Percentiles rank a stretch among this genome's conserved stretches.
phyloP scores from a whole-genome alignment of 2,329 filamentous ascomycete species.

The Lasiodiplodia sp. region DNA sequence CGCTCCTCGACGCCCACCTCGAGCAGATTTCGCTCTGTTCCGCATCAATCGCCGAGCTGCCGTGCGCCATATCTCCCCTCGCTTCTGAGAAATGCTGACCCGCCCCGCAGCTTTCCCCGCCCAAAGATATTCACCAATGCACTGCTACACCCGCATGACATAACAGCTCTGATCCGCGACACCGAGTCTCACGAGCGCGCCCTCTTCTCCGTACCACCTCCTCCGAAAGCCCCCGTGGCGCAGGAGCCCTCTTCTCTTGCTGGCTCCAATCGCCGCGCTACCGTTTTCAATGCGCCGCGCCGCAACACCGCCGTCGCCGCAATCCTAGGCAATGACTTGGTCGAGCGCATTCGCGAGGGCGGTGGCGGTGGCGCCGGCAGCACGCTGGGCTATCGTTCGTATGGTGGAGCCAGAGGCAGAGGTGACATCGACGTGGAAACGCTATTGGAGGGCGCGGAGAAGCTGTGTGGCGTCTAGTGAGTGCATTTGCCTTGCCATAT shows the following conservation, averaged over 20 bases:
- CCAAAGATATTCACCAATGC: slow-evolving; percentile 98
- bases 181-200: slow-evolving; percentile 94
- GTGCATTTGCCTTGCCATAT: slow-evolving; percentile 37
- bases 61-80: slow-evolving; percentile 40
- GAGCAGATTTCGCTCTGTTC: slow-evolving; percentile 60
- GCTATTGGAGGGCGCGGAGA: slow-evolving; percentile 84
- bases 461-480: slow-evolving; percentile 84
- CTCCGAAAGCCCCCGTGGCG: slow-evolving; percentile 57
- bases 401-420: slow-evolving; percentile 55
- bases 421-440: slow-evolving; percentile 87
- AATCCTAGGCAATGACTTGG: slow-evolving; percentile 85
- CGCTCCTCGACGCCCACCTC: slow-evolving; percentile 56
- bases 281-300: slow-evolving; percentile 62
- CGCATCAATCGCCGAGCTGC: slow-evolving; percentile 56
- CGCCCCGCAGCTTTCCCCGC: slow-evolving; percentile 72
- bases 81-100: not conserved
- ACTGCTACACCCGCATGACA: slow-evolving; percentile 85
- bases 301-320: slow-evolving; percentile 87
- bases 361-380: slow-evolving; percentile 62
- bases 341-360: slow-evolving; percentile 75
- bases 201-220: slow-evolving; percentile 87
- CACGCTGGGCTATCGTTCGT: slow-evolving; percentile 51
- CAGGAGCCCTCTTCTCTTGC: slow-evolving; percentile 36
- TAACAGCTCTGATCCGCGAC: slow-evolving; percentile 92
- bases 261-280: slow-evolving; percentile 52